Conservation (phyloP, 2,329 filamentous ascomycete genomes). For the Ophiosphaerella narmari region DNA sequence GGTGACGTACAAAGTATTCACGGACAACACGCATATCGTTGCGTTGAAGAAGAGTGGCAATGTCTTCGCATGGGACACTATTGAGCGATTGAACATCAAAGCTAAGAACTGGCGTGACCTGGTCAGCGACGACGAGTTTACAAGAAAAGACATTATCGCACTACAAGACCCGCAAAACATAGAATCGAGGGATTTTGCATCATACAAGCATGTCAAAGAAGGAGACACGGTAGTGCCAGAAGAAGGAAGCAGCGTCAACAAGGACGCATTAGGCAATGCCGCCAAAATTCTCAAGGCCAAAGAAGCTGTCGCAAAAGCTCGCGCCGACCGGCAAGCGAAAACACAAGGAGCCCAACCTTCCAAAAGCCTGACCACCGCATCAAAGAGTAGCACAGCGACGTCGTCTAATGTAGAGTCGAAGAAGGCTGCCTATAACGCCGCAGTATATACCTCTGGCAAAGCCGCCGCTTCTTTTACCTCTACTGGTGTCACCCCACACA, state of each 20-base stretch:
- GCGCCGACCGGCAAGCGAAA: constrained; percentile 66
- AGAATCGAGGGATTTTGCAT: constrained; percentile 77
- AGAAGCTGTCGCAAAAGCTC: constrained; percentile 88
- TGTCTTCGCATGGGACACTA: constrained; percentile 94
- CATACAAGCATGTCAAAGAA: constrained; percentile 88
- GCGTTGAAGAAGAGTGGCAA: constrained; percentile 86
- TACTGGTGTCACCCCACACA: constrained; percentile 90
- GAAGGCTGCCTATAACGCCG: constrained; percentile 71
- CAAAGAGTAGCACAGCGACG: constrained; percentile 27
- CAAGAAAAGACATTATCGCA: constrained; percentile 89
- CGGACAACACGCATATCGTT: constrained; percentile 96
- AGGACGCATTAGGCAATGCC: constrained; percentile 75
- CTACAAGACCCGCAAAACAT: constrained; percentile 95
- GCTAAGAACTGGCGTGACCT: constrained; percentile 94
- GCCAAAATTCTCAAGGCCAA: constrained; percentile 88
- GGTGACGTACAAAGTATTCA: constrained; percentile 96
- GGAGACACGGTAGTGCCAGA: constrained; percentile 77
- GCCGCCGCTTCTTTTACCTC: constrained; percentile 95
- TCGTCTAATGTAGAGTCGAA: constrained; percentile 41
- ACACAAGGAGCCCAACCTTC: constrained; percentile 32
- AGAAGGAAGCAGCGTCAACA: constrained; percentile 73
- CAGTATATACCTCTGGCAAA: constrained; percentile 84
- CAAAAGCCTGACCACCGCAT: constrained; percentile 21
- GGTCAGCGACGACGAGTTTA: constrained; percentile 84
- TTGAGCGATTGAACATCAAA: constrained; percentile 95